phyloP scores from a whole-genome alignment of 257 asterid species.

The Primulina tabacum region DNA sequence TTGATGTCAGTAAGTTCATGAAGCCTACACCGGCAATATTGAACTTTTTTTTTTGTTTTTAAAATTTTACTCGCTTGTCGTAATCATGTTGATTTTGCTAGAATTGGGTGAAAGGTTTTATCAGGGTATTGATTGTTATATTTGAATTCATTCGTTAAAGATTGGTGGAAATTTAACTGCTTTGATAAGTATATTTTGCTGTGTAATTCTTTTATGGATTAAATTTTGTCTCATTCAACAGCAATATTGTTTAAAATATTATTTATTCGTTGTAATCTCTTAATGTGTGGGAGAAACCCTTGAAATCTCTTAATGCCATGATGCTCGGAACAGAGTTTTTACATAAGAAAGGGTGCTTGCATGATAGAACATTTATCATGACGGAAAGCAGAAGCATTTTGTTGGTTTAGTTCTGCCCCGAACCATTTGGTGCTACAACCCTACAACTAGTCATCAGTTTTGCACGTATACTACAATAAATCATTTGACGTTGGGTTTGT shows the following conservation, averaged over 20 bases:
- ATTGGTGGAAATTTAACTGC: neutral
- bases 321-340: neutral
- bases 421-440: too few relatives aligned
- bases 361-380: neutral
- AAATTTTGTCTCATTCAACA: too few relatives aligned
- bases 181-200: neutral
- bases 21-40: neutral
- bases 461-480: too few relatives aligned
- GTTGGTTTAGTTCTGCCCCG: neutral
- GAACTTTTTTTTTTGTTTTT: neutral
- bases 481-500: too few relatives aligned
- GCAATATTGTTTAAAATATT: too few relatives aligned
- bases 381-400: neutral
- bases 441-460: too few relatives aligned
- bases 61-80: neutral
- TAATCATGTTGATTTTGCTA: slow-evolving; percentile 18
- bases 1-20: slow-evolving; percentile 59
- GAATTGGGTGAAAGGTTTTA: slow-evolving; percentile 3
- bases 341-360: neutral
- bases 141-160: neutral
- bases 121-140: neutral
- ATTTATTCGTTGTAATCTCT: too few relatives aligned
- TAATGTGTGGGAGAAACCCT: neutral
- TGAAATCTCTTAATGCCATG: neutral
- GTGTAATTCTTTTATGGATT: neutral